Percentiles rank a stretch among this genome's conserved stretches.
Evolutionary conservation across 495 filamentous ascomycete species (phyloP).

Genomic region (Tuber calosporum): DNA sequence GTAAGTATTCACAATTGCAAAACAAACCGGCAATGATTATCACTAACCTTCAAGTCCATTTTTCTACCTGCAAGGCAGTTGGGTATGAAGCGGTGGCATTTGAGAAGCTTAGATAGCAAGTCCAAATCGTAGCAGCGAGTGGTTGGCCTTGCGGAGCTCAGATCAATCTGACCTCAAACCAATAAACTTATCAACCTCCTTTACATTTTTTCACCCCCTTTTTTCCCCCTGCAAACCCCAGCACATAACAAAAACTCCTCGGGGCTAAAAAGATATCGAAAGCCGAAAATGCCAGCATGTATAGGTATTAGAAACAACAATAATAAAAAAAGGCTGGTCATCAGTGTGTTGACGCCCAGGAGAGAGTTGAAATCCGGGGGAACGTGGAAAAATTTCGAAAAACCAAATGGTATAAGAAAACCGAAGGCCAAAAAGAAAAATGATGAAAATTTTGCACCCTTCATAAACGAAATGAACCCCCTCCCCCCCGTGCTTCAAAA

Average conservation of each 20-base stretch:
- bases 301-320: slow-evolving; percentile 1
- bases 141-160: not conserved
- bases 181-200: slow-evolving; percentile 5
- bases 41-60: not conserved
- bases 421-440: not conserved
- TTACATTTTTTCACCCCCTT: too few relatives aligned
- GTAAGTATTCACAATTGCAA: not conserved
- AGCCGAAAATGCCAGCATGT: not conserved
- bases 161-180: not conserved
- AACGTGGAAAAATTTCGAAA: not conserved
- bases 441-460: not conserved
- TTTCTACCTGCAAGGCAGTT: not conserved
- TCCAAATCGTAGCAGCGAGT: not conserved
- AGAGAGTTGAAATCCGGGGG: not conserved
- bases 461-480: slow-evolving; percentile 2
- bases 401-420: slow-evolving; percentile 2
- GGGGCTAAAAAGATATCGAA: not conserved
- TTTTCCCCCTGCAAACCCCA: not conserved
- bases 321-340: not conserved
- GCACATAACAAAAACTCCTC: not conserved
- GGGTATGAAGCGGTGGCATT: not conserved
- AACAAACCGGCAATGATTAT: not conserved
- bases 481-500: not conserved
- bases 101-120: not conserved
- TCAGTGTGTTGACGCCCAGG: not conserved